Evolutionary conservation across 1,284 basidiomycete species (phyloP).

Genomic region (Mycosarcoma mackinlayi): DNA sequence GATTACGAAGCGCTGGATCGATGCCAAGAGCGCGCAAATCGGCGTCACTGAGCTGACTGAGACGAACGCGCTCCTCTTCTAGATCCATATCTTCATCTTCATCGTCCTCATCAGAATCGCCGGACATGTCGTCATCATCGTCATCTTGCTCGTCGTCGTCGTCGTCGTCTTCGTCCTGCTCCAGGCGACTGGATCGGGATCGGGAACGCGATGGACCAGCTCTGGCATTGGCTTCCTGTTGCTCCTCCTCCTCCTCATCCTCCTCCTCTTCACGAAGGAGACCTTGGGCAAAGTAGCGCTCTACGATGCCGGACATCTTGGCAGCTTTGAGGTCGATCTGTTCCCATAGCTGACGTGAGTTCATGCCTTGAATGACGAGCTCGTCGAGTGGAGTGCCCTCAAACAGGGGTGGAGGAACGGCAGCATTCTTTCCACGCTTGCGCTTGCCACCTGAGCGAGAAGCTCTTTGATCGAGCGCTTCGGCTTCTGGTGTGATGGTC

Average conservation of each 20-base stretch:
- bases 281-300: conserved; percentile 67
- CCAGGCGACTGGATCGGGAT: conserved; percentile 1
- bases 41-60: conserved; percentile 53
- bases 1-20: conserved; percentile 44
- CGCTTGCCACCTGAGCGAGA: conserved; percentile 48
- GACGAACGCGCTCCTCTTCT: conserved; percentile 30
- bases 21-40: conserved; percentile 54
- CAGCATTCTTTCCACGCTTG: conserved; percentile 52
- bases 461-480: conserved; percentile 46
- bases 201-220: conserved; percentile 21
- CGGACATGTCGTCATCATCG: conserved; percentile 48
- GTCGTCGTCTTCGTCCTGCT: conserved; percentile 29
- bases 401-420: conserved; percentile 69
- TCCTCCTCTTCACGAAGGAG: conserved; percentile 42
- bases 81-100: conserved; percentile 49
- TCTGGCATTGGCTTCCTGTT: conserved; percentile 22
- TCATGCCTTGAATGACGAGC: conserved; percentile 85
- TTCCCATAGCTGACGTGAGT: conserved; percentile 89
- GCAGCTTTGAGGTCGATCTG: conserved; percentile 69
- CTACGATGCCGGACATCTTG: conserved; percentile 51
- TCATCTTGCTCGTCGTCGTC: conserved; percentile 16
- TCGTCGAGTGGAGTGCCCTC: conserved; percentile 79
- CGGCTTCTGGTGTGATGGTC: conserved; percentile 72
- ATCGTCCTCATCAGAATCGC: conserved; percentile 47
- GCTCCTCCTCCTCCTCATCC: conserved; percentile 60